Evolutionary conservation across 129 eudicot genomes (phyloP).

Genomic region (Flaveria ramosissima): DNA sequence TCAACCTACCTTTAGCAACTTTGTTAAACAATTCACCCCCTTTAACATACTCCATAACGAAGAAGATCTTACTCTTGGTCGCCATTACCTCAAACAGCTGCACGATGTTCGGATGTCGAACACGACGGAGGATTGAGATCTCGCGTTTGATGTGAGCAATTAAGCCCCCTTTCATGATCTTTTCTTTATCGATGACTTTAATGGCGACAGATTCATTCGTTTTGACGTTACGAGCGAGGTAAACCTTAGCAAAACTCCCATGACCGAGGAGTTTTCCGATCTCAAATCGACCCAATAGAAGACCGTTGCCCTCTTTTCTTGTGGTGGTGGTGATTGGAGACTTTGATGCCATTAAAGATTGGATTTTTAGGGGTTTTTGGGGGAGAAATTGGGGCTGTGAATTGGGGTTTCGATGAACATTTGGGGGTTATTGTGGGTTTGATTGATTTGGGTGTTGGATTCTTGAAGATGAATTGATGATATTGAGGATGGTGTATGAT

Average conservation of each 20-base stretch:
- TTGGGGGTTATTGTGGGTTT: no score
- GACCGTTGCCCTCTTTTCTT: conserved; percentile 53
- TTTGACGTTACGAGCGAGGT: conserved; percentile 56
- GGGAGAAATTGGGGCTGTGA: background rate
- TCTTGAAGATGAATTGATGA: no score
- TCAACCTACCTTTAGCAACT: conserved; percentile 68
- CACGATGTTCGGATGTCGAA: conserved; percentile 69
- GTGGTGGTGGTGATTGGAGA: conserved; percentile 28
- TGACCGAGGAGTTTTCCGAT: conserved; percentile 72
- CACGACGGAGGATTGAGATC: conserved; percentile 69
- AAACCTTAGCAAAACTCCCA: conserved; percentile 71
- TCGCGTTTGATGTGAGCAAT: conserved; percentile 68
- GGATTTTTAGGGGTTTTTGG: background rate
- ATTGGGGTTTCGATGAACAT: no score
- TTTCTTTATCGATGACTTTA: conserved; percentile 72
- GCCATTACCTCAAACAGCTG: conserved; percentile 78
- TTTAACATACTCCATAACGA: conserved; percentile 68
- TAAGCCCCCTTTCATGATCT: conserved; percentile 59
- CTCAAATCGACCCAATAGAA: conserved; percentile 60
- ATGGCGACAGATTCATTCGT: conserved; percentile 64
- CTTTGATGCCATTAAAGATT: background rate
- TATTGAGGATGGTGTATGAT: no score
- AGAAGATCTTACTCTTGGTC: conserved; percentile 58
- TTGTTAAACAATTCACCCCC: conserved; percentile 71
- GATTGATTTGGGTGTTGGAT: no score